Evolutionary conservation across 129 eudicot species (phyloP).

Genomic region (Artemisia annua): DNA sequence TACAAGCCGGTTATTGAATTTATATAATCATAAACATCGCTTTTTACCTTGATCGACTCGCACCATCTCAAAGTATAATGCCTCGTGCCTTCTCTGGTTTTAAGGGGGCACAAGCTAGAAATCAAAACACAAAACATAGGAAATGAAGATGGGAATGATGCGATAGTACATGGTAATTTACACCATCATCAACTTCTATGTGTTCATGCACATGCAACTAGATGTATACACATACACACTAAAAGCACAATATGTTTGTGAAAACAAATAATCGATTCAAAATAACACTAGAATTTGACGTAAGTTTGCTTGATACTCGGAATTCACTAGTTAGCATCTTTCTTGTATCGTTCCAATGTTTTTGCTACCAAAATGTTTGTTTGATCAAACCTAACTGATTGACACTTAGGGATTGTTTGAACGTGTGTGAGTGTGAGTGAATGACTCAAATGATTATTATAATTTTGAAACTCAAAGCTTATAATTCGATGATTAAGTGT

Average conservation of each 20-base stretch:
- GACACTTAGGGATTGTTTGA: not conserved
- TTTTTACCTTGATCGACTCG: slow-evolving; percentile 12
- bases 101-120: slow-evolving; percentile 12
- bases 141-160: slow-evolving; percentile 21
- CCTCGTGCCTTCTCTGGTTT: slow-evolving; percentile 23
- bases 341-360: slow-evolving; percentile 16
- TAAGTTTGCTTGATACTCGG: not conserved
- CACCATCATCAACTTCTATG: slow-evolving; percentile 29
- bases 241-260: not conserved
- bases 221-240: not conserved
- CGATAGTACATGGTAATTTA: slow-evolving; percentile 18
- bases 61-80: slow-evolving; percentile 18
- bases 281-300: not conserved
- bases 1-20: not conserved
- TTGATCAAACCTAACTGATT: slow-evolving; percentile 22
- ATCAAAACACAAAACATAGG: slow-evolving; percentile 4
- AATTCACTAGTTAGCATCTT: slow-evolving; percentile 12
- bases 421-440: not conserved
- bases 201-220: slow-evolving; percentile 25
- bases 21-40: not conserved
- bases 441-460: too few relatives aligned
- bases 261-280: not conserved
- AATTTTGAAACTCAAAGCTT: not conserved
- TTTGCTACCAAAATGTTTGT: slow-evolving; percentile 1
- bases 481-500: too few relatives aligned